phyloP scores from a whole-genome alignment of 106 monocot species.

The Platanthera guangdongensis region DNA sequence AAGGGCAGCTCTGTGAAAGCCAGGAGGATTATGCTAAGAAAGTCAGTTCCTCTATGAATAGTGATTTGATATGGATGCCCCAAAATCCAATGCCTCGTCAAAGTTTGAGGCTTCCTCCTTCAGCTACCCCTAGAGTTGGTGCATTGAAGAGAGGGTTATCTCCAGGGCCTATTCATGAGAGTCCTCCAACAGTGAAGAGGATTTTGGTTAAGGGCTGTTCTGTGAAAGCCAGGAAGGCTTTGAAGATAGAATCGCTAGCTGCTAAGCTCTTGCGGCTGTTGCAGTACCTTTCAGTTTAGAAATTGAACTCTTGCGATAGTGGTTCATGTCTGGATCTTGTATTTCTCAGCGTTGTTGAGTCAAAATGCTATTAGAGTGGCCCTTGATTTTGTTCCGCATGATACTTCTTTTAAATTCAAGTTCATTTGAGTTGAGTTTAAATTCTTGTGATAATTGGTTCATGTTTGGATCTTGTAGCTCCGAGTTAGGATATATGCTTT shows the following conservation, averaged over 20 bases:
- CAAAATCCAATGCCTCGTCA: conserved; percentile 83
- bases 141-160: conserved; percentile 85
- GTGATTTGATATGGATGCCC: conserved; percentile 88
- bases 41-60: conserved; percentile 91
- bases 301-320: conserved; percentile 7
- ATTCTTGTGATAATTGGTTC: too few relatives aligned
- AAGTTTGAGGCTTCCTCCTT: conserved; percentile 80
- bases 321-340: not conserved
- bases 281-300: conserved; percentile 48
- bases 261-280: conserved; percentile 54
- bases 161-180: conserved; percentile 73
- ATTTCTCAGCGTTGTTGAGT: not conserved
- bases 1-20: conserved; percentile 52
- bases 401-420: not conserved
- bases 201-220: conserved; percentile 46
- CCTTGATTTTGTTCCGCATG: not conserved
- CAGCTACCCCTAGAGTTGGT: conserved; percentile 84
- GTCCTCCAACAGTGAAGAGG: conserved; percentile 37
- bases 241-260: conserved; percentile 39
- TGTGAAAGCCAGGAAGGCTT: conserved; percentile 32
- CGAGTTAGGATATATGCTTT: not conserved
- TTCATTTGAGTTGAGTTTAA: conserved; percentile 5
- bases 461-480: too few relatives aligned
- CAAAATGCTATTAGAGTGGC: not conserved
- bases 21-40: conserved; percentile 48